Conservation (phyloP, 2,329 filamentous ascomycete species). For the Microsporum canis region DNA sequence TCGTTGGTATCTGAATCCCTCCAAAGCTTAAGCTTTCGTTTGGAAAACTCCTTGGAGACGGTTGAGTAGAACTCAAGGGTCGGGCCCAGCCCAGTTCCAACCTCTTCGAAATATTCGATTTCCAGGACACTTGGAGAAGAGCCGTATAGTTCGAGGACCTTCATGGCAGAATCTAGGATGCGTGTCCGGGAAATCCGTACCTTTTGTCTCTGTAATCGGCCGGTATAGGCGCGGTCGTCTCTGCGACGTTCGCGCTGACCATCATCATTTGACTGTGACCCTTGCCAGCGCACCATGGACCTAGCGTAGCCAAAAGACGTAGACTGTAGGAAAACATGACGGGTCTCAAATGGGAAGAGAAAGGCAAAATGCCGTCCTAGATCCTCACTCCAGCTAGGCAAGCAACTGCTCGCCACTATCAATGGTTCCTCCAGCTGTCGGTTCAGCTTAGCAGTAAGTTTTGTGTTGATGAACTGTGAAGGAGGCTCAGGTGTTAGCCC, state of each 20-base stretch:
- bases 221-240: conserved; percentile 83
- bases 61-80: conserved; percentile 97
- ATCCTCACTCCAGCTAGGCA: conserved; percentile 94
- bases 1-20: conserved; percentile 69
- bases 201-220: conserved; percentile 86
- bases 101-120: conserved; percentile 97
- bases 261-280: conserved; percentile 70
- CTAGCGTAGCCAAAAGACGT: conserved; percentile 96
- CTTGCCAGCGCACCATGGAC: conserved; percentile 97
- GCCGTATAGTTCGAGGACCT: conserved; percentile 97
- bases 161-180: conserved; percentile 90
- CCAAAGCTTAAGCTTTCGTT: conserved; percentile 96
- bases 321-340: conserved; percentile 91
- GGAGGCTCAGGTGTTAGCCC: conserved; percentile 69
- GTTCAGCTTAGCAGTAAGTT: conserved; percentile 94
- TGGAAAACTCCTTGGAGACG: conserved; percentile 92
- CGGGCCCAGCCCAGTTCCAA: conserved; percentile 87
- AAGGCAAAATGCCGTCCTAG: conserved; percentile 88
- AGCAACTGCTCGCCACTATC: conserved; percentile 91
- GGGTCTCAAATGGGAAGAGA: conserved; percentile 93
- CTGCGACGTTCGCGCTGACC: conserved; percentile 66
- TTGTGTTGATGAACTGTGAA: conserved; percentile 95
- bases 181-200: conserved; percentile 93
- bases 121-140: conserved; percentile 93
- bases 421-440: conserved; percentile 91